Percentiles rank a stretch among this genome's conserved stretches.
These are phyloP conservation scores for Skeletonema marinoi DNA, from an alignment of 108 stramenopile genomes.

Conservation along the genomic window DNA sequence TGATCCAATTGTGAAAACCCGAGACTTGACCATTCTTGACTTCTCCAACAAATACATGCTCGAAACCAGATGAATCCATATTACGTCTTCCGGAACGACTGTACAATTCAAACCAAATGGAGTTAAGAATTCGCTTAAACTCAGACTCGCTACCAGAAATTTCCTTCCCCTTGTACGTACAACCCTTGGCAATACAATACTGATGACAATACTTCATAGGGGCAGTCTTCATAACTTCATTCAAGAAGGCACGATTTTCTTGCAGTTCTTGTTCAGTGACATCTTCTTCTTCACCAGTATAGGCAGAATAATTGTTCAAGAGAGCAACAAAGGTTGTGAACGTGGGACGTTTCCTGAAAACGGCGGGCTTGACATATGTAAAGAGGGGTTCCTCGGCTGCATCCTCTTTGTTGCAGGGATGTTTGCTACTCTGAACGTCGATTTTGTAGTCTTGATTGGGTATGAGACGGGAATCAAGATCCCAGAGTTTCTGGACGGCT, in stretches of 20 bases:
- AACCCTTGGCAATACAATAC: slow-evolving; percentile 62
- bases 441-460: slow-evolving; percentile 79
- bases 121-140: slow-evolving; percentile 68
- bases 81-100: slow-evolving; percentile 50
- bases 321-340: slow-evolving; percentile 76
- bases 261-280: slow-evolving; percentile 59
- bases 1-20: slow-evolving; percentile 95
- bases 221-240: slow-evolving; percentile 79
- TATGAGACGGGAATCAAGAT: slow-evolving; percentile 79
- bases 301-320: slow-evolving; percentile 84
- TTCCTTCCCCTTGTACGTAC: slow-evolving; percentile 34
- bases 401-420: slow-evolving; percentile 82
- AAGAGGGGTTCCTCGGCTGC: slow-evolving; percentile 84
- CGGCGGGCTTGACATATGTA: slow-evolving; percentile 49
- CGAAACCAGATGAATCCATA: slow-evolving; percentile 88
- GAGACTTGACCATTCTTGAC: slow-evolving; percentile 70
- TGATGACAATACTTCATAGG: slow-evolving; percentile 91
- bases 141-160: slow-evolving; percentile 56
- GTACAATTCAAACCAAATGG: slow-evolving; percentile 92
- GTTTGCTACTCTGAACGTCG: slow-evolving; percentile 88
- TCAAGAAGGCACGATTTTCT: slow-evolving; percentile 74
- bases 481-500: slow-evolving; percentile 88
- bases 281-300: slow-evolving; percentile 65
- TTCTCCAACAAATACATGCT: slow-evolving; percentile 95
- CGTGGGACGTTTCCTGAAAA: slow-evolving; percentile 70